phyloP scores from a whole-genome alignment of 495 filamentous ascomycete genomes.

The Aspergillus sparsus region DNA sequence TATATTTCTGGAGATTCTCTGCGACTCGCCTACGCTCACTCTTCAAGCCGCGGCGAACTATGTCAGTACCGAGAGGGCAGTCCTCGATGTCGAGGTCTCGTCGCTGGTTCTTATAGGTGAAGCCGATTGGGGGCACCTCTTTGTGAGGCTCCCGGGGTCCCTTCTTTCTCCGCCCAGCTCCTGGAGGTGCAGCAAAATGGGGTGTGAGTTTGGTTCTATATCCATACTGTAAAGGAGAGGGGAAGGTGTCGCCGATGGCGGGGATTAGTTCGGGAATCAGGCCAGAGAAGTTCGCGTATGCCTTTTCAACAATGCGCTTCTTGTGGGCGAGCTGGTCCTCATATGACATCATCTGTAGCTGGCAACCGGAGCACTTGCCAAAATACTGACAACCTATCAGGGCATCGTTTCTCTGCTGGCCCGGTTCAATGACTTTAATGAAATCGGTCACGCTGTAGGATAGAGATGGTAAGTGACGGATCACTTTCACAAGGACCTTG shows the following conservation, averaged over 20 bases:
- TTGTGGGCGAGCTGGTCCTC: slow-evolving; percentile 82
- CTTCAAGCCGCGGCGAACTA: slow-evolving; percentile 72
- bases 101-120: slow-evolving; percentile 73
- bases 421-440: slow-evolving; percentile 70
- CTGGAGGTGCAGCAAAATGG: slow-evolving; percentile 77
- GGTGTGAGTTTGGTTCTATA: slow-evolving; percentile 97
- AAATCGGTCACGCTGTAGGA: slow-evolving; percentile 77
- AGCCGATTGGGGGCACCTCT: slow-evolving; percentile 81
- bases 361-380: slow-evolving; percentile 82
- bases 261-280: slow-evolving; percentile 76
- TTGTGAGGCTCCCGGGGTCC: slow-evolving; percentile 36
- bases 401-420: slow-evolving; percentile 73
- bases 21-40: slow-evolving; percentile 70
- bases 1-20: slow-evolving; percentile 69
- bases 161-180: slow-evolving; percentile 43
- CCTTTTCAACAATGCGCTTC: slow-evolving; percentile 82
- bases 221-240: slow-evolving; percentile 83
- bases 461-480: slow-evolving; percentile 60
- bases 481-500: slow-evolving; percentile 73
- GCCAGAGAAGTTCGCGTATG: slow-evolving; percentile 86
- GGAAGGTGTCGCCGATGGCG: slow-evolving; percentile 77
- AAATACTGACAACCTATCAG: slow-evolving; percentile 85
- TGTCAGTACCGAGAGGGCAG: slow-evolving; percentile 90
- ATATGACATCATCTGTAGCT: slow-evolving; percentile 97
- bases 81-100: slow-evolving; percentile 91